Conservation (phyloP, 2,329 filamentous ascomycete genomes). For the Cyphellophora attinorum region DNA sequence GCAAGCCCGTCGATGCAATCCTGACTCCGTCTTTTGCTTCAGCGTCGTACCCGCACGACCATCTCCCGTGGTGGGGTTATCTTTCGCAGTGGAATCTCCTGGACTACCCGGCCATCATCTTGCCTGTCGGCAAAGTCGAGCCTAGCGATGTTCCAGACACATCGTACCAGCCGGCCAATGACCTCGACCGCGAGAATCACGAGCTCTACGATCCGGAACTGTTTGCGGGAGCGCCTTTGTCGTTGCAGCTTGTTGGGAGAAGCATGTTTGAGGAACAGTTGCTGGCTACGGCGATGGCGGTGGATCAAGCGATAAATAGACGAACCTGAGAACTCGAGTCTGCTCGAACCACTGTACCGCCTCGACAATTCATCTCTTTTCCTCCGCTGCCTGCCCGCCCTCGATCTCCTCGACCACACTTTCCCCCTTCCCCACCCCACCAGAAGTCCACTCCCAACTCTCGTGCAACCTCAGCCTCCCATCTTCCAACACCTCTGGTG, state of each 20-base stretch:
- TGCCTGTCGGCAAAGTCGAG: constrained; percentile 44
- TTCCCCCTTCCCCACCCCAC: too few relatives aligned
- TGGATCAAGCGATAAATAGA: too few relatives aligned
- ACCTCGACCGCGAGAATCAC: constrained; percentile 37
- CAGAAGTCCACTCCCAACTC: too few relatives aligned
- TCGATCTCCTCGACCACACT: too few relatives aligned
- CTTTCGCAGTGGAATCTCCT: constrained; percentile 60
- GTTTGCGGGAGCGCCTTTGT: constrained; percentile 42
- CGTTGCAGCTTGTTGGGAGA: constrained; percentile 45
- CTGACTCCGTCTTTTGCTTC: constrained; percentile 10
- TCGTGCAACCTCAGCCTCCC: too few relatives aligned
- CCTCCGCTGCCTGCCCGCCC: too few relatives aligned
- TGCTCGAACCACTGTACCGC: too few relatives aligned
- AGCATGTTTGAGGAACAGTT: too few relatives aligned
- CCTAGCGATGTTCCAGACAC: constrained; percentile 25
- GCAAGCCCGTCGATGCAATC: constrained; percentile 22
- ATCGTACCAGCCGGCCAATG: constrained; percentile 12
- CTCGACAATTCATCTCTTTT: too few relatives aligned
- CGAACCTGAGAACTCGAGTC: too few relatives aligned
- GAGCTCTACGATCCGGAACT: constrained; percentile 32
- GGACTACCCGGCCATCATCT: constrained; percentile 54
- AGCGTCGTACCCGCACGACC: constrained; percentile 36
- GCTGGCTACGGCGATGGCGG: too few relatives aligned
- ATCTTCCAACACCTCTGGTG: too few relatives aligned
- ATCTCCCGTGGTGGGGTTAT: constrained; percentile 54